Base-by-base conservation (phyloP, 2,329 filamentous ascomycete genomes). In the Coniochaeta hoffmannii region DNA sequence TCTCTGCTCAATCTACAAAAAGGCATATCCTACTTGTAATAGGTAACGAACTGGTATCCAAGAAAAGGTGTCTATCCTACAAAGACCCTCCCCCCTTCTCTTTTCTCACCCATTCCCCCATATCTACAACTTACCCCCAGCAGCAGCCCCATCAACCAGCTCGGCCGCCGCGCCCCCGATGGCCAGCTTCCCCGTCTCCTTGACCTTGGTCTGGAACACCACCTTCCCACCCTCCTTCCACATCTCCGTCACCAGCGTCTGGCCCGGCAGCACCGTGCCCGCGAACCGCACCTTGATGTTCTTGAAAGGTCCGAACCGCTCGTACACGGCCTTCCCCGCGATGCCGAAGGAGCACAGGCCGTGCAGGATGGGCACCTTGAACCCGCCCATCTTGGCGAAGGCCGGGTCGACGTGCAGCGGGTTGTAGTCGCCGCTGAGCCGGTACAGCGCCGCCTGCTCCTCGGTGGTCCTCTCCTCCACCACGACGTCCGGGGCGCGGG, bases 341-440 rank as follows among this genome's bases (percentile, higher is more conserved):
- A 97, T 84, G 63, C 94, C 94, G 66, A 99, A 93, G 69, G 86
- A 94, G 81, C 91, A 96, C 35, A 99, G 83, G n/a, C 94, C 94
- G 76, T 99, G 94, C 54, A 99, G 79, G 69, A 99, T 99, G 12
- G 94, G 94, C 28, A 78, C 83, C 75, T 94, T 88, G 84, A 99
- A 99, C 57, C 94, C 94, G 57, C 93, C 94, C 64, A 96, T 86
- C 77, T 94, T 94, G 75, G 90, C 90, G 73, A 99, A 97, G 52
- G 85, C 82, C 1, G 94, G 94, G 71, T 99, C 94, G 59, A 99
- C 88, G 76, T 99, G 94, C 1, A 99, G 85, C 14, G 94, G 94
- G 78, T 99, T 97, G 68, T 93, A 87, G 73, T 99, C 94, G 52
- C 94, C 94, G 64, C 89, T 94, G 54, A 99, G 78, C 36, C 94